Evolutionary conservation across 257 asterid genomes (phyloP).

Genomic region (Gentiana straminea): DNA sequence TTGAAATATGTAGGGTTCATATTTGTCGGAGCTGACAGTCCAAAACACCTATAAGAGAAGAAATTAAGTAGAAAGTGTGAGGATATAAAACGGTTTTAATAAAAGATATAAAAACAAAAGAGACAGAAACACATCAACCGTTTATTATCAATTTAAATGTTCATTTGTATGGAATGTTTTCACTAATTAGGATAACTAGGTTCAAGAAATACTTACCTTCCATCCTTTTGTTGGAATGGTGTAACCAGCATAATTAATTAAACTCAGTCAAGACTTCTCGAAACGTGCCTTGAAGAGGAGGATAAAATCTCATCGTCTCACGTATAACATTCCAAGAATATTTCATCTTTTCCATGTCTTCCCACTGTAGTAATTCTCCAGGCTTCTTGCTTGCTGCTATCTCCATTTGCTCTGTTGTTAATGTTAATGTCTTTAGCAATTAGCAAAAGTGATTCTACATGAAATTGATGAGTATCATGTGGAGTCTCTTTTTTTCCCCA

Average conservation of each 20-base stretch:
- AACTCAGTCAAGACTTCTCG: constrained; percentile 50
- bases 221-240: constrained; percentile 82
- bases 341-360: constrained; percentile 74
- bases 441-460: too few species aligned
- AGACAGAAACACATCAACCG: too few species aligned
- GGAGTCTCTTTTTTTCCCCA: too few species aligned
- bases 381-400: constrained; percentile 33
- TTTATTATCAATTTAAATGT: too few species aligned
- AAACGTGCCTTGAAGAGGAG: constrained; percentile 57
- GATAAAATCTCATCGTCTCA: constrained; percentile 42
- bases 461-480: too few species aligned
- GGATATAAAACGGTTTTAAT: too few species aligned
- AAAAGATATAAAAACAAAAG: too few species aligned
- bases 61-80: neutral
- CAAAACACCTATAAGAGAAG: constrained; percentile 38
- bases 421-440: too few species aligned
- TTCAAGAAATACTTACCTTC: constrained; percentile 35
- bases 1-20: constrained; percentile 23
- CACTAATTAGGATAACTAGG: too few species aligned
- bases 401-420: constrained; percentile 47
- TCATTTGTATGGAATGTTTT: too few species aligned
- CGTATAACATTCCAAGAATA: constrained; percentile 67
- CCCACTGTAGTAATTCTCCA: constrained; percentile 58
- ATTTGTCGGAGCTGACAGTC: constrained; percentile 41
- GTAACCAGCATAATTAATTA: constrained; percentile 47